Evolutionary conservation across 2,329 filamentous ascomycete species (phyloP).

Genomic region (Hypocrella siamensis): DNA sequence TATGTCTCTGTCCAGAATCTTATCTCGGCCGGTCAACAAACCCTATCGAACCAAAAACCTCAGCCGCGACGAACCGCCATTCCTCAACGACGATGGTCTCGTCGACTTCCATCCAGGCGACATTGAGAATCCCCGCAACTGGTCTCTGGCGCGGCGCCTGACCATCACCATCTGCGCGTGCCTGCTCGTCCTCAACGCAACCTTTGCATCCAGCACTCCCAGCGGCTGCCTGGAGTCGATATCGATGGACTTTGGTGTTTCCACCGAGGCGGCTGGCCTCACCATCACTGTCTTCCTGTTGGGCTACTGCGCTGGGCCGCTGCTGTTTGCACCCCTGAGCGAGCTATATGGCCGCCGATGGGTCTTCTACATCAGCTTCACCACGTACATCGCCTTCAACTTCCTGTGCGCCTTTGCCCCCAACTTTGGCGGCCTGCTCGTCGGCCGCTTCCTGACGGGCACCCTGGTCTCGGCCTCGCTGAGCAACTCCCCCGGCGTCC

Average conservation of each 20-base stretch:
- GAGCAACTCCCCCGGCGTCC: slow-evolving; percentile 32
- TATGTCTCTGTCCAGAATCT: slow-evolving; percentile 13
- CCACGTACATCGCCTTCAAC: slow-evolving; percentile 31
- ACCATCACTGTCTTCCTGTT: slow-evolving; percentile 39
- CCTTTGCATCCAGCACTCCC: slow-evolving; percentile 26
- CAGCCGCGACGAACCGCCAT: slow-evolving; percentile 13
- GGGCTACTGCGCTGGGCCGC: slow-evolving; percentile 40
- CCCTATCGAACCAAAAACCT: slow-evolving; percentile 27
- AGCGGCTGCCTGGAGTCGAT: slow-evolving; percentile 17
- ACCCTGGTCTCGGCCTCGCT: slow-evolving; percentile 36
- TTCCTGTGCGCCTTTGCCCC: slow-evolving; percentile 38
- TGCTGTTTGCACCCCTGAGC: slow-evolving; percentile 40
- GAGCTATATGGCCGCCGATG: slow-evolving; percentile 40
- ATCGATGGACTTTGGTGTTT: slow-evolving; percentile 25
- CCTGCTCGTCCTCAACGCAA: slow-evolving; percentile 37
- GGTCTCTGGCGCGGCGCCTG: slow-evolving; percentile 22
- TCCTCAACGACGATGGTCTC: slow-evolving; percentile 31
- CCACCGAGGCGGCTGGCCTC: slow-evolving; percentile 27
- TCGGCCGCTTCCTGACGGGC: slow-evolving; percentile 38
- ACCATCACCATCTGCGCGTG: slow-evolving; percentile 25
- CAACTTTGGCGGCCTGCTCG: slow-evolving; percentile 34
- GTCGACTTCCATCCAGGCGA: slow-evolving; percentile 35
- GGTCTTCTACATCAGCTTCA: slow-evolving; percentile 35
- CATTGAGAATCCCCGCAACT: slow-evolving; percentile 33
- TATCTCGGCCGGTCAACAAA: slow-evolving; percentile 35